Conservation (phyloP, 2,329 filamentous ascomycete genomes). For the Paracamarosporium sp. region DNA sequence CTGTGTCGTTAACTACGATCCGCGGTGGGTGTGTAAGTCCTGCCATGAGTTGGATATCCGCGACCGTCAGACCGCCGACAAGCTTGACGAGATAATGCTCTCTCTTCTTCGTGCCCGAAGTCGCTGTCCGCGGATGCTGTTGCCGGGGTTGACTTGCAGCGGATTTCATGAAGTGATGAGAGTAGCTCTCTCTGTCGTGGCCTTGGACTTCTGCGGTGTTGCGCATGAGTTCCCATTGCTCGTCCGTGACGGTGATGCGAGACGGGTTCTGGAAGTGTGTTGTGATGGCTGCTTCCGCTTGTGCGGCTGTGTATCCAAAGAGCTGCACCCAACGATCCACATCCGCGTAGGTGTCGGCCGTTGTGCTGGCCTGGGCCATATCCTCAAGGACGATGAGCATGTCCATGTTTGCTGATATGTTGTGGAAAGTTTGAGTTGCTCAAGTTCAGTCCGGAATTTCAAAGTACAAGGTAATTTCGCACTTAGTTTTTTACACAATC, state of each 20-base stretch:
- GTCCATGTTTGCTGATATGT: background rate
- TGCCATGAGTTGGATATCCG: background rate
- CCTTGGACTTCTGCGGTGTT: background rate
- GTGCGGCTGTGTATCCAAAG: background rate
- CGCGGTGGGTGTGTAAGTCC: background rate
- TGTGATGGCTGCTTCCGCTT: background rate
- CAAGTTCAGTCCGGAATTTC: too few species aligned
- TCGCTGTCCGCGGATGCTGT: background rate
- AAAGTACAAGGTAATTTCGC: too few species aligned
- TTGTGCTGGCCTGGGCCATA: background rate
- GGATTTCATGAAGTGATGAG: background rate
- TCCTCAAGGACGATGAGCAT: background rate
- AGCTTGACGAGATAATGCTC: slow-evolving; percentile 1
- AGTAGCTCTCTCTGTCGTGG: slow-evolving; percentile 5
- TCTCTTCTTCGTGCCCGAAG: background rate
- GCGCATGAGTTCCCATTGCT: background rate
- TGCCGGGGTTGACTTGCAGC: background rate
- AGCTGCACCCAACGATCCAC: slow-evolving; percentile 1
- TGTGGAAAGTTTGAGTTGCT: too few species aligned
- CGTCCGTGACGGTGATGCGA: background rate
- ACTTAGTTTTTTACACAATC: too few species aligned
- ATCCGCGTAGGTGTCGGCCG: background rate
- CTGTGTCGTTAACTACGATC: background rate
- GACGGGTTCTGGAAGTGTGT: background rate
- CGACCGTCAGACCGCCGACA: background rate